Evolutionary conservation across 2,329 filamentous ascomycete genomes (phyloP), one percentile per base, ranked within the genome.

Genomic region (Fusarium lateritium): DNA sequence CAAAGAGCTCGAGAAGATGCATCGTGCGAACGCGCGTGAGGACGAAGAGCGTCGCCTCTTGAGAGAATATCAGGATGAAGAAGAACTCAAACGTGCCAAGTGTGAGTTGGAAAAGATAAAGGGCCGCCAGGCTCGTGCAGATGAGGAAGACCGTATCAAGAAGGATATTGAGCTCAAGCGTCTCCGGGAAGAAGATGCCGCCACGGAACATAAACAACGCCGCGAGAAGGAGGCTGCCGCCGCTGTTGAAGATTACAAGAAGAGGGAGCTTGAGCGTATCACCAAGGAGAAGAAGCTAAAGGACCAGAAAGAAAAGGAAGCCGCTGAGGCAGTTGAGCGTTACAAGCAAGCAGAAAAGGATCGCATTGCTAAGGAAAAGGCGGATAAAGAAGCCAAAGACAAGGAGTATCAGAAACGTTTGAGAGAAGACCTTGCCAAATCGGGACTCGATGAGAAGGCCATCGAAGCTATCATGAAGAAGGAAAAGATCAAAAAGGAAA

Each of bases 391-490:
- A 64, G 76, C 72, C 17, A 70, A 53, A 19, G 71, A 73, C n/a
- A 65, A 34, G 65, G 83, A 89, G 71, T 89, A 87, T 70, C 83
- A 85, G 73, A 80, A 81, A 26, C 83, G 85, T 40, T 78, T 91
- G 46, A 85, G 87, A 71, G 86, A 89, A 67, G 84, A 89, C 50
- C 79, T 91, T 38, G 78, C 86, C 61, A 84, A 85, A 49, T 86
- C 88, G 3, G 88, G 89, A 4, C 79, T 91, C 42, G 84, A 86
- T 71, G 86, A 89, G 71, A 84, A 85, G 68, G 83, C 85, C 65
- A 89, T 91, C 68, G 79, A 83, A 42, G 86, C 87, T 21, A 86
- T 91, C 64, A 76, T 90, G 54, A 85, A 87, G 71, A 88, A 87
- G 72, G 83, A 88, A 73, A 86, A 84, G 73, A 75, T 82, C 9